Evolutionary conservation across 176 grass and related monocot genomes (phyloP).

Genomic region (Triticum timopheevii): DNA sequence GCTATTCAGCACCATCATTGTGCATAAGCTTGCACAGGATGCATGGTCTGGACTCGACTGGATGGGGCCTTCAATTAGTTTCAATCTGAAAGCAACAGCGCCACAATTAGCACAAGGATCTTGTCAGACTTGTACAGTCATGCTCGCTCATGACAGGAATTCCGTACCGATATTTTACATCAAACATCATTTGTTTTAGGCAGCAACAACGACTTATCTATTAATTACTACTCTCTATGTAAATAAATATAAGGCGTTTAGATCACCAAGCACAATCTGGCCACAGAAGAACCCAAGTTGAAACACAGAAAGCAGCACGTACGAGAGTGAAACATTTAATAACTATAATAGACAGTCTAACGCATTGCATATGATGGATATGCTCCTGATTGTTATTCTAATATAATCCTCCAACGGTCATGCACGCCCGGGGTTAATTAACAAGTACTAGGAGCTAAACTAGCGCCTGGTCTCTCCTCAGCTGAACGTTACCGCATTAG

Average conservation of each 20-base stretch:
- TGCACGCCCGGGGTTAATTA: neutral
- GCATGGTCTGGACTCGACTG: neutral
- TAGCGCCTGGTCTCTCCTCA: neutral
- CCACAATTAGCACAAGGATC: neutral
- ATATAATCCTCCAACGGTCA: slow-evolving; percentile 12
- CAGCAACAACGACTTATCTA: neutral
- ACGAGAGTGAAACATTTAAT: neutral
- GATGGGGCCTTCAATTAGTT: neutral
- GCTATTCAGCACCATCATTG: slow-evolving; percentile 26
- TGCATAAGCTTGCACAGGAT: neutral
- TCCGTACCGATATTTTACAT: neutral
- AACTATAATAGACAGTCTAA: neutral
- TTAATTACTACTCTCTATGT: neutral
- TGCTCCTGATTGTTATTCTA: neutral
- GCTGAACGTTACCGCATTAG: neutral
- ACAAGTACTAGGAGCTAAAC: neutral
- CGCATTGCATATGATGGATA: neutral
- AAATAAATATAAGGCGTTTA: too few species aligned
- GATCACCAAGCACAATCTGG: too few species aligned
- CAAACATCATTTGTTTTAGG: neutral
- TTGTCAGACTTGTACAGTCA: neutral
- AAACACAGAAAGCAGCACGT: neutral
- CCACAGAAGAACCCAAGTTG: neutral
- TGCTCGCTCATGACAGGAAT: neutral
- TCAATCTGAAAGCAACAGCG: slow-evolving; percentile 21